Percentiles rank a stretch among this genome's conserved stretches.
These are phyloP conservation scores for Stellera chamaejasme DNA, from an alignment of 345 rosid species.

Conservation along the genomic window DNA sequence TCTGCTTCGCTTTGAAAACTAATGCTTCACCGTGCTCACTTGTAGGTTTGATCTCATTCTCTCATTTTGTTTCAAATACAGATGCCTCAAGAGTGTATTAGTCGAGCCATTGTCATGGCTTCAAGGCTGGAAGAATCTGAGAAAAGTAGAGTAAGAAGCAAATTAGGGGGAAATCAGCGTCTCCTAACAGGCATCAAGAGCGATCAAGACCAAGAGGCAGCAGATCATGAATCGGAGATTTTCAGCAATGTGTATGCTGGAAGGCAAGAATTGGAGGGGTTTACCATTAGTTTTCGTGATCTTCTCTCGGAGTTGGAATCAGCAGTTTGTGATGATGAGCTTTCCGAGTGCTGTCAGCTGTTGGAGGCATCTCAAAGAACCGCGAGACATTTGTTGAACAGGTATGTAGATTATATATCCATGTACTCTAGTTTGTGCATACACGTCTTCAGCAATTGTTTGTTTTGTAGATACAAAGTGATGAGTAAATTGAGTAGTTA, in stretches of 20 bases:
- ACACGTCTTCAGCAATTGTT: too few relatives aligned
- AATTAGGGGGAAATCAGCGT: slow-evolving; percentile 6
- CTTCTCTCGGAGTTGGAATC: slow-evolving; percentile 36
- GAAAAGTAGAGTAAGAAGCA: slow-evolving; percentile 28
- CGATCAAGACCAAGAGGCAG: slow-evolving; percentile 15
- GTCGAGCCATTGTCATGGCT: slow-evolving; percentile 59
- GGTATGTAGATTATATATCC: slow-evolving; percentile 1
- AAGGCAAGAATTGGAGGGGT: slow-evolving; percentile 21
- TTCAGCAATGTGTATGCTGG: slow-evolving; percentile 4
- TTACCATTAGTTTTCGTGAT: slow-evolving; percentile 20
- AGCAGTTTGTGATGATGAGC: slow-evolving; percentile 30
- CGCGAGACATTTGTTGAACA: slow-evolving; percentile 31
- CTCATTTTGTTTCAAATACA: slow-evolving; percentile 19
- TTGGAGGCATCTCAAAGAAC: slow-evolving; percentile 38
- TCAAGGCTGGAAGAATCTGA: slow-evolving; percentile 54
- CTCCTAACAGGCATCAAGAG: neutral
- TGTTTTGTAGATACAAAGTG: too few relatives aligned
- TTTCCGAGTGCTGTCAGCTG: slow-evolving; percentile 24
- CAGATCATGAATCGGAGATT: slow-evolving; percentile 12
- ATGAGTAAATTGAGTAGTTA: too few relatives aligned
- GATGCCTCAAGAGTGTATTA: slow-evolving; percentile 73
- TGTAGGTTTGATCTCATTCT: too few relatives aligned
- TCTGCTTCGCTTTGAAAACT: slow-evolving; percentile 4
- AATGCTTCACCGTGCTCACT: too few relatives aligned
- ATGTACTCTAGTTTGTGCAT: too few relatives aligned